Evolutionary conservation across 768 basidiomycete species (phyloP), one percentile per base, ranked within the genome.

Genomic region (Hericium coralloides): DNA sequence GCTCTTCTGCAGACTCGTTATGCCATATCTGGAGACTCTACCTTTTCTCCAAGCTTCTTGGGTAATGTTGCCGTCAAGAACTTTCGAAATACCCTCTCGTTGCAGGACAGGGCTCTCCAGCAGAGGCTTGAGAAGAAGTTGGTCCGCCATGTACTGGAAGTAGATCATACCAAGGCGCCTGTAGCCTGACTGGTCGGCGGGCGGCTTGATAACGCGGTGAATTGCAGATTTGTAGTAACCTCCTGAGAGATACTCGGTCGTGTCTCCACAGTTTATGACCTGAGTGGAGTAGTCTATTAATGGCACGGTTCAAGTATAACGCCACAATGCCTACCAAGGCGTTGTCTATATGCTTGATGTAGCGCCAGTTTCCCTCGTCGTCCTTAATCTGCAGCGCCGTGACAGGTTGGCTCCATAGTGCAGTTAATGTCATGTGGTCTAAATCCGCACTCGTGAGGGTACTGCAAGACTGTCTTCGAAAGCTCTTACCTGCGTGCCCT

Each of bases 241-340:
- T 3, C 70, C 72, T 5, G 72, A 66, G 38, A 71, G 56, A 57
- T 70, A 70, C 58, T 71, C 69, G 26, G 70, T 64, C 9, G 65
- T 61, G 53, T 73, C 72, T 17, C 72, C 72, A 31, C 66, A 64
- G 55, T 73, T 73, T 55, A 73, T 63, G 23, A 72, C 65, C 83
- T 83, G 38, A 49, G 3, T 20, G 55, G 0, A 47, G 14, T 17
- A 31, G 23, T 9, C 18, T 55, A 14, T n/a, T n/a, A 26, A 55
- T 31, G 38, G 38, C 10, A 38, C 7, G 20, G 17, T 18, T 41
- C 17, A 18, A 15, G 22, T 23, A 49, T 52, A 18, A 18, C 52
- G 36, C 50, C 17, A 41, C 26, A 20, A 26, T 0, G 52, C 68
- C 36, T 59, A 72, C 72, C 31, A 74, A 64, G 4, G 70, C 70